A percentile compares a stretch with the other conserved stretches of the same genome.
These are phyloP conservation scores for Ustilago curta DNA, from an alignment of 1,284 basidiomycete genomes.

Conservation along the genomic window DNA sequence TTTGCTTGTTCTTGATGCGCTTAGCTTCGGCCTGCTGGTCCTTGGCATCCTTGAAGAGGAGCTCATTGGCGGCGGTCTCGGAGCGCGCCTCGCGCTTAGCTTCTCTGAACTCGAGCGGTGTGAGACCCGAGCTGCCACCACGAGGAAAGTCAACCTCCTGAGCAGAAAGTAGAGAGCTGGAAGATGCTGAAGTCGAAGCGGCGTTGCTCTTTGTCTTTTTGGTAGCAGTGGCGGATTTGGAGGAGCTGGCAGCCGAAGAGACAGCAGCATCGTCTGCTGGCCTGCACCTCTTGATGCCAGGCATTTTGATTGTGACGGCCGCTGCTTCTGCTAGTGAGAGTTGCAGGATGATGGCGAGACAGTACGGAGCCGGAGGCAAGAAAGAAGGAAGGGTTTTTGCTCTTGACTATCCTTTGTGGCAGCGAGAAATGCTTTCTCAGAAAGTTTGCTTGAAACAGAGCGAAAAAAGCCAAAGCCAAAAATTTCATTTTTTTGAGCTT, in stretches of 20 bases:
- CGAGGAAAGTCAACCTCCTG: conserved; percentile 86
- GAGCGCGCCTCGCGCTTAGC: conserved; percentile 84
- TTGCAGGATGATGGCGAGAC: conserved; percentile 4
- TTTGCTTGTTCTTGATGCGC: conserved; percentile 57
- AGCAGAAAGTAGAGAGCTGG: conserved; percentile 46
- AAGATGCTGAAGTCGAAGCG: conserved; percentile 17
- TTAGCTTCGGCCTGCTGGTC: conserved; percentile 34
- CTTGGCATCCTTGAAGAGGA: conserved; percentile 73
- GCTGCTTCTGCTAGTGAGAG: conserved; percentile 10
- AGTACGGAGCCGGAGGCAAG: background rate
- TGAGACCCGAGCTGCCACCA: conserved; percentile 80
- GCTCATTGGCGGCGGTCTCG: conserved; percentile 80
- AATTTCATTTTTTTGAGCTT: conserved; percentile 7
- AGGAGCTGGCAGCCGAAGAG: conserved; percentile 39
- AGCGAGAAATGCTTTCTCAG: background rate
- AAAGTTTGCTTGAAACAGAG: conserved; percentile 6
- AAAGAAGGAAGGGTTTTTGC: background rate
- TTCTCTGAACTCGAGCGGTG: conserved; percentile 89
- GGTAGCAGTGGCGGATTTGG: conserved; percentile 17
- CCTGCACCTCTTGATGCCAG: conserved; percentile 53
- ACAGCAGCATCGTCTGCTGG: conserved; percentile 35
- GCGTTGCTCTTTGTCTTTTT: conserved; percentile 34
- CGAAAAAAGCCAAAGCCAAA: background rate
- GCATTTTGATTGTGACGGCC: conserved; percentile 28
- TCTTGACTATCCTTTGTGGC: background rate